Evolutionary conservation across 352 stramenopile species (phyloP).

Genomic region (Phytophthora pseudosyringae): DNA sequence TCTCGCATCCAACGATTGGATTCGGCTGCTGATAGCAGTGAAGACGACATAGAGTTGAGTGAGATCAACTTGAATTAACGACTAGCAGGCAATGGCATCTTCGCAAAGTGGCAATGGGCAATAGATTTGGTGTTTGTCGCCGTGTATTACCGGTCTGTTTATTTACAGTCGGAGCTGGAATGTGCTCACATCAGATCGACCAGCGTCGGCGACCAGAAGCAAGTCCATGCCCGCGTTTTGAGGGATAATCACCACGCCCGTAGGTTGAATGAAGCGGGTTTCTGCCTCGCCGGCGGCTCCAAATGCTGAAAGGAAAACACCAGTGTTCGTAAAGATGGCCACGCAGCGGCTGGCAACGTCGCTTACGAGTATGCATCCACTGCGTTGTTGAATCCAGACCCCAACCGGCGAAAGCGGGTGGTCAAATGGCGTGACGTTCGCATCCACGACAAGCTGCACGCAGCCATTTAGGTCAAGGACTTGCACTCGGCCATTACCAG

Average conservation of each 20-base stretch:
- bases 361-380: conserved; percentile 53
- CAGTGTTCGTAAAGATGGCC: conserved; percentile 52
- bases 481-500: conserved; percentile 62
- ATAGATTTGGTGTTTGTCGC: conserved; percentile 31
- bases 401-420: conserved; percentile 45
- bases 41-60: conserved; percentile 52
- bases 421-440: conserved; percentile 52
- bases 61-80: conserved; percentile 60
- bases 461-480: conserved; percentile 44
- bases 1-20: conserved; percentile 24
- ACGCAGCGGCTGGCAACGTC: conserved; percentile 56
- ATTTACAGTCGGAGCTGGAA: conserved; percentile 36
- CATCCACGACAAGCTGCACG: conserved; percentile 42
- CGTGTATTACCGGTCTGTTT: not conserved
- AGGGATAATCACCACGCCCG: conserved; percentile 25
- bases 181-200: conserved; percentile 42
- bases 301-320: conserved; percentile 53
- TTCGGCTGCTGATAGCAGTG: conserved; percentile 32
- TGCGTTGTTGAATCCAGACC: conserved; percentile 53
- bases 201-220: conserved; percentile 38
- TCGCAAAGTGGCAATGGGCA: conserved; percentile 5
- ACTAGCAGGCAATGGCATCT: conserved; percentile 11
- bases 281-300: conserved; percentile 52
- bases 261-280: conserved; percentile 52
- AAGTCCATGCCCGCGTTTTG: conserved; percentile 4